Evolutionary conservation across 2,329 filamentous ascomycete species (phyloP).

Genomic region (Trichothecium sympodiale): DNA sequence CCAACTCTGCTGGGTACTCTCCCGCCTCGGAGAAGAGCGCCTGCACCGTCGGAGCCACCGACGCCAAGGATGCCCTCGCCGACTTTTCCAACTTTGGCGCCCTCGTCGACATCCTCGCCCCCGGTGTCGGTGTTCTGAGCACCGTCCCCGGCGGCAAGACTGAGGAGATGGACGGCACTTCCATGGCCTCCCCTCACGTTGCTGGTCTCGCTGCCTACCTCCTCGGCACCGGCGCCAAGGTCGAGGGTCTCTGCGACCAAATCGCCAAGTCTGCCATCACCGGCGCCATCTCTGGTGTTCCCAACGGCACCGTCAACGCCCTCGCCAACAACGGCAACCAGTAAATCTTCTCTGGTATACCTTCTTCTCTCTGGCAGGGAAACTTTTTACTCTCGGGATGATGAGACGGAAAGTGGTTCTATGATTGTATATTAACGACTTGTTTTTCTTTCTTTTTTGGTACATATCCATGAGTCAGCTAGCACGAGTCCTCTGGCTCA

Average conservation of each 20-base stretch:
- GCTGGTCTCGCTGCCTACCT: constrained; percentile 52
- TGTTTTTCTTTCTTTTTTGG: too few species aligned
- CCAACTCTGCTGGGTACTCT: constrained; percentile 31
- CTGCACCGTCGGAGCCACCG: constrained; percentile 38
- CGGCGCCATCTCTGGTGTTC: constrained; percentile 22
- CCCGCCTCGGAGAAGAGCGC: constrained; percentile 37
- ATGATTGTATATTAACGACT: too few species aligned
- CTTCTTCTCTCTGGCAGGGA: too few species aligned
- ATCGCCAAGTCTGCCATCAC: constrained; percentile 29
- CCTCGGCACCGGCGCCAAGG: constrained; percentile 33
- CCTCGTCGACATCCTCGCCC: constrained; percentile 36
- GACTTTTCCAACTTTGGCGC: constrained; percentile 41
- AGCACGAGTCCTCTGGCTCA: too few species aligned
- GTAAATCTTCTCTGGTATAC: not conserved
- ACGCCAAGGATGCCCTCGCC: constrained; percentile 27
- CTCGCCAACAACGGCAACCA: constrained; percentile 20
- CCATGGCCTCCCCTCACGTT: constrained; percentile 52
- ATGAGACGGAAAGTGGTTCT: too few species aligned
- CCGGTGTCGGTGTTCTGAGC: constrained; percentile 34
- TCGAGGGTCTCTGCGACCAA: constrained; percentile 25
- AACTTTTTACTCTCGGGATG: too few species aligned
- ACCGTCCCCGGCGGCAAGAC: constrained; percentile 31
- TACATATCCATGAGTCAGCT: too few species aligned
- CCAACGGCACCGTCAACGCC: constrained; percentile 21
- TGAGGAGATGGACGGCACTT: constrained; percentile 35